Conservation (phyloP, 768 basidiomycete genomes). For the Hericium coralloides region DNA sequence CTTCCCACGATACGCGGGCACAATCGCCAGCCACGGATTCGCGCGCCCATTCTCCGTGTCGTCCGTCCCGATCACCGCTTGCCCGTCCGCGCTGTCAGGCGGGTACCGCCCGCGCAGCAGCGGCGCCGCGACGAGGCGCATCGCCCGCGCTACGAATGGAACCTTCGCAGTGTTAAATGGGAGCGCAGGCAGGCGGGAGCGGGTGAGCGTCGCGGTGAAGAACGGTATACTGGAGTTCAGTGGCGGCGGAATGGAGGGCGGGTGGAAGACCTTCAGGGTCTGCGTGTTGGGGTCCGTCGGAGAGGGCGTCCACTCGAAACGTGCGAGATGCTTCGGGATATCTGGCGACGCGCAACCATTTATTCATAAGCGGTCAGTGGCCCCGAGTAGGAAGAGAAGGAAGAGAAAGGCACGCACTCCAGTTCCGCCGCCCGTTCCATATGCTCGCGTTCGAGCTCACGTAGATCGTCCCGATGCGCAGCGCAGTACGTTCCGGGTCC, state of each 20-base stretch:
- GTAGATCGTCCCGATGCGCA: constrained; percentile 8
- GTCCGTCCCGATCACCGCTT: neutral
- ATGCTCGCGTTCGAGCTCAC: constrained; percentile 2
- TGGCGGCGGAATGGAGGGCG: neutral
- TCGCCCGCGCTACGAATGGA: neutral
- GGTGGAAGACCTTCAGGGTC: neutral
- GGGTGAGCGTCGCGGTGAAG: constrained; percentile 6
- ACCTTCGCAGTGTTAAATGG: constrained; percentile 1
- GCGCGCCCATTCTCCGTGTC: neutral
- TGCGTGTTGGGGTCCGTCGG: neutral
- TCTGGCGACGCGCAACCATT: constrained; percentile 1
- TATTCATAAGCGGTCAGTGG: no score
- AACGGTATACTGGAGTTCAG: constrained; percentile 3
- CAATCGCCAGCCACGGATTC: constrained; percentile 4
- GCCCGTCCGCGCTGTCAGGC: neutral
- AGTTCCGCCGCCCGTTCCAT: constrained; percentile 9
- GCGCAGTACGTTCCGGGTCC: neutral
- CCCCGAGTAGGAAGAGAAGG: neutral
- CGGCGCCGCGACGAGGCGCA: constrained; percentile 5
- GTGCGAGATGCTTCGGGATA: constrained; percentile 7
- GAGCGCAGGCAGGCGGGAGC: constrained; percentile 4
- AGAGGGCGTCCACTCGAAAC: constrained; percentile 1
- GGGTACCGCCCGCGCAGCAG: neutral
- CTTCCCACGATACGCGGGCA: constrained; percentile 2
- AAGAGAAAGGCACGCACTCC: neutral